Evolutionary conservation across 148 eudicot genomes (phyloP), one percentile per base, ranked within the genome.

Genomic region (Bassia scoparia): DNA sequence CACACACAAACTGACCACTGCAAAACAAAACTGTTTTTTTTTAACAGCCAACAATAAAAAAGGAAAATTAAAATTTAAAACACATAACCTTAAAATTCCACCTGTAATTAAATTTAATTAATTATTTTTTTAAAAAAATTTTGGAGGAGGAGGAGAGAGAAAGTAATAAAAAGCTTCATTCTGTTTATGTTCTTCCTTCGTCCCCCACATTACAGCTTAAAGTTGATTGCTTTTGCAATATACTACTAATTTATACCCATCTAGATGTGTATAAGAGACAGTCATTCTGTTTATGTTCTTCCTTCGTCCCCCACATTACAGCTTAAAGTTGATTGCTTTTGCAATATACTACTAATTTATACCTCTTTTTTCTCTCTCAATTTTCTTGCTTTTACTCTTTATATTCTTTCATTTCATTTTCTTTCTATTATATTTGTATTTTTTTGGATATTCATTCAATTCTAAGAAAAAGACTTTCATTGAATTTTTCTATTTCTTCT

Each of bases 171-270:
- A 23, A 62, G 44, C 27, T 41, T 17, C 63, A 11, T n/a, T 27
- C 54, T 27, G 27, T n/a, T 34, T 38, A 0, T 31, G 13, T 49
- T 50, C 15, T 63, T 53, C 69, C 20, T 37, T 55, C 70, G 3
- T 66, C 52, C 77, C 70, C 70, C 77, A 74, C 78, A 17, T 61
- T 76, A 73, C 79, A 76, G 73, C 74, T 76, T 60, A 60, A 61
- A 59, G 73, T 71, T 76, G 61, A n/a, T 75, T 33, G 59, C 73
- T 76, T 76, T 76, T 76, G 33, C 43, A 48, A 48, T 30, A 41
- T 33, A 63, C 20, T 72, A 37, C 43, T 66, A 54, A 26, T 60
- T 33, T 71, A 23, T 29, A 27, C 34, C 20, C 15, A 9, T 3
- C 16, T 41, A 5, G n/a, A n/a, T n/a, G n/a, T n/a, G n/a, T n/a